phyloP scores from a whole-genome alignment of 352 stramenopile genomes.

The Phytophthora sojae region DNA sequence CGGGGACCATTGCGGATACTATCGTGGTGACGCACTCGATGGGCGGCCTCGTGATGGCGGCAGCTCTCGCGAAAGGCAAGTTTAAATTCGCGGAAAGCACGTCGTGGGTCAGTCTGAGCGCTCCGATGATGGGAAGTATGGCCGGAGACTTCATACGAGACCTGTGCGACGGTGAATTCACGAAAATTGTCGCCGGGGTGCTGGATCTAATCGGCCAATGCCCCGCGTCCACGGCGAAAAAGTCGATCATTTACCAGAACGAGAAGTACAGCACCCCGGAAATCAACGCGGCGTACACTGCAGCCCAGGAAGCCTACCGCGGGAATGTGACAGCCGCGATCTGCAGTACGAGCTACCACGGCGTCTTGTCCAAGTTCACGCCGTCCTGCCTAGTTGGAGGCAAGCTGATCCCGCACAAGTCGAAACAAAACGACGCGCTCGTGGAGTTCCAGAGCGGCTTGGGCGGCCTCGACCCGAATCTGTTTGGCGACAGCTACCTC shows the following conservation, averaged over 20 bases:
- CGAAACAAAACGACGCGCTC: conserved; percentile 31
- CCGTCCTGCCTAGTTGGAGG: conserved; percentile 12
- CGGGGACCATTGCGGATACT: no score
- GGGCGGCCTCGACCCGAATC: conserved; percentile 21
- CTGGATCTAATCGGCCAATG: background rate
- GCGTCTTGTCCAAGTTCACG: conserved; percentile 37
- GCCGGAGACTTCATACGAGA: background rate
- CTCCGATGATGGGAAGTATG: background rate
- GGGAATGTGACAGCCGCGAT: conserved; percentile 38
- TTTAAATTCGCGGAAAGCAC: background rate
- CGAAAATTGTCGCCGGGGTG: background rate
- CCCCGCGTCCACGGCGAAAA: background rate
- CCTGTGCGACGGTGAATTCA: background rate
- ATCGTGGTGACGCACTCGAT: background rate
- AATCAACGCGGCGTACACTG: background rate
- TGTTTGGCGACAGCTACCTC: conserved; percentile 35
- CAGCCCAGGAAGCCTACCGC: conserved; percentile 28
- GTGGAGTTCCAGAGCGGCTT: conserved; percentile 50
- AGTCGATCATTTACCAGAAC: background rate
- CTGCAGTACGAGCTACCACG: conserved; percentile 39
- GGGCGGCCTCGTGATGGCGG: background rate
- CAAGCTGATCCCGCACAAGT: conserved; percentile 36
- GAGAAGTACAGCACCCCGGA: background rate
- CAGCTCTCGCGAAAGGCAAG: background rate
- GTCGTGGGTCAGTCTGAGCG: background rate